Conservation (phyloP, 345 rosid genomes). For the Balakata baccata region DNA sequence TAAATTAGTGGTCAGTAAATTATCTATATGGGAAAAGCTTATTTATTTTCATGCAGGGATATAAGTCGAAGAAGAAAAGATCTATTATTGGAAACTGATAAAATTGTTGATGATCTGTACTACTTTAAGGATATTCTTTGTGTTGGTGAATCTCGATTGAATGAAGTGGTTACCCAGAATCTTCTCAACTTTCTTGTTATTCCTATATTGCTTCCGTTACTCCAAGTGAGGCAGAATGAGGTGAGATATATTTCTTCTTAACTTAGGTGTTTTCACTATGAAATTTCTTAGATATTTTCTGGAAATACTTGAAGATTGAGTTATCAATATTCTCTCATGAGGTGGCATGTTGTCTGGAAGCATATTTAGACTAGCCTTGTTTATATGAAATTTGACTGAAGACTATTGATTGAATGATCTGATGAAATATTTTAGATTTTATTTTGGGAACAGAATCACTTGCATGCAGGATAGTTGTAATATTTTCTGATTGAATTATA, state of each 20-base stretch:
- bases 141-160: slow-evolving; percentile 45
- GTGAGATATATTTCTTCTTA: slow-evolving; percentile 40
- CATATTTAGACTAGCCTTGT: neutral
- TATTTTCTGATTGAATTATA: neutral
- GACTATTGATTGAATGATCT: neutral
- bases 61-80: slow-evolving; percentile 28
- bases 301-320: slow-evolving; percentile 4
- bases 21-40: slow-evolving; percentile 6
- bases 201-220: slow-evolving; percentile 48
- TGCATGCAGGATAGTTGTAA: neutral
- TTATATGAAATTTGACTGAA: neutral
- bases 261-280: slow-evolving; percentile 9
- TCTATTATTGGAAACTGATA: slow-evolving; percentile 47
- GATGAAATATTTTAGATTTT: neutral
- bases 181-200: slow-evolving; percentile 47
- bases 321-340: neutral
- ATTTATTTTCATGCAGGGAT: slow-evolving; percentile 41
- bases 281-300: neutral
- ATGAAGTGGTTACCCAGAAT: slow-evolving; percentile 42
- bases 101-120: slow-evolving; percentile 60
- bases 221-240: slow-evolving; percentile 35
- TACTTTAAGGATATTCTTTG: slow-evolving; percentile 58
- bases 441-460: neutral
- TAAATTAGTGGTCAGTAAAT: neutral
- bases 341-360: neutral